Evolutionary conservation across 2,329 filamentous ascomycete genomes (phyloP), one percentile per base, ranked within the genome.

Genomic region (Cladophialophora psammophila): DNA sequence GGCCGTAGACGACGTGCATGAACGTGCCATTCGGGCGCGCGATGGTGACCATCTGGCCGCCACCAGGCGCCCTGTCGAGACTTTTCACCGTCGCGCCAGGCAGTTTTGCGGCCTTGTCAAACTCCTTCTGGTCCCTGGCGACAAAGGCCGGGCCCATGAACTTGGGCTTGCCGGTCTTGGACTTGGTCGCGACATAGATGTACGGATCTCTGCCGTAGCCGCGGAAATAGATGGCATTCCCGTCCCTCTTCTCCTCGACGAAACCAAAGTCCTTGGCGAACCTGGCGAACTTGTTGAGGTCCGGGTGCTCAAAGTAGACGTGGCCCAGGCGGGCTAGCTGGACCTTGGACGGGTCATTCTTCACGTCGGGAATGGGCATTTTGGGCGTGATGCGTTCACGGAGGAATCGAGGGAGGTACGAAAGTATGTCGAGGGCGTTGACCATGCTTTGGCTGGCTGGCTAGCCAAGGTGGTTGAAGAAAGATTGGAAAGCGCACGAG

Each of bases 171-270:
- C 57, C 76, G 20, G 50, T 13, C 81, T 58, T 79, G 78, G 66
- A 81, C 80, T 56, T 85, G 79, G 72, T 84, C 84, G 86, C 82
- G 69, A 85, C 87, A 53, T 89, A 81, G 1, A 88, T 79, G 74
- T 87, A 88, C 9, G 86, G 86, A 69, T 89, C 86, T 8, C 77
- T 77, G 10, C 87, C 87, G 72, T 88, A 89, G 32, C 88, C 88
- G 45, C 85, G 83, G 76, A 84, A 89, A 79, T 86, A 90, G 48
- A 85, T 84, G 63, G 77, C 81, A 52, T 82, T 80, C 1, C 53
- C 65, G 0, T 65, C 64, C 31, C 32, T 52, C 26, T 71, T 63
- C 5, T 65, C 75, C 45, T 74, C 67, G 1, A 71, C 61, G 6
- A 78, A 73, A 9, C 78, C 77, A 62, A 79, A 79, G 57, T 78